Evolutionary conservation across 371 early-diverging fungal genomes (phyloP).

Genomic region (Mortierella polycephala): DNA sequence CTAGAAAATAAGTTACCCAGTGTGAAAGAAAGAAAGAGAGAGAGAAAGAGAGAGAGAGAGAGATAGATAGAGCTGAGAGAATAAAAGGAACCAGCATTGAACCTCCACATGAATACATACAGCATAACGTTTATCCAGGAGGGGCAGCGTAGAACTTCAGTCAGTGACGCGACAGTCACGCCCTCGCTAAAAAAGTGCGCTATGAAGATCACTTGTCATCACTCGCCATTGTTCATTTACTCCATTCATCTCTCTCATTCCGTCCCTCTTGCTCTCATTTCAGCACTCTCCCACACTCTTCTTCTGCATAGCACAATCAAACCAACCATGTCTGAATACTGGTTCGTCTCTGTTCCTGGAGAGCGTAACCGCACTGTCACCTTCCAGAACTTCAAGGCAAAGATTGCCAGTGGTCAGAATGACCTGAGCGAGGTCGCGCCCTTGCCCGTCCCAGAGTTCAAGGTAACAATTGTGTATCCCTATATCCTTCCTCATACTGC

Average conservation of each 20-base stretch:
- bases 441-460: slow-evolving; percentile 79
- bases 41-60: not conserved
- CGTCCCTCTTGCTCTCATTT: slow-evolving; percentile 4
- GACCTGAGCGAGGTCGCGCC: slow-evolving; percentile 73
- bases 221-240: not conserved
- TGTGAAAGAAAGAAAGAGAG: too few species aligned
- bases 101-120: too few species aligned
- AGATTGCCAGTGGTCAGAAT: slow-evolving; percentile 43
- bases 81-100: too few species aligned
- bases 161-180: too few species aligned
- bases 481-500: not conserved
- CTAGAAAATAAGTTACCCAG: not conserved
- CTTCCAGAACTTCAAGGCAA: slow-evolving; percentile 57
- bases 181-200: too few species aligned
- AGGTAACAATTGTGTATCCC: slow-evolving; percentile 60
- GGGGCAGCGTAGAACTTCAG: too few species aligned
- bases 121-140: too few species aligned
- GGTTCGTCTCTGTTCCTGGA: slow-evolving; percentile 62
- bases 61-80: not conserved
- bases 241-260: not conserved
- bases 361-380: slow-evolving; percentile 53
- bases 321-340: slow-evolving; percentile 61
- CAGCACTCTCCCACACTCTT: slow-evolving; percentile 8
- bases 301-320: not conserved
- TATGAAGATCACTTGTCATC: too few species aligned